Evolutionary conservation across 257 asterid genomes (phyloP).

Genomic region (Primulina tabacum): DNA sequence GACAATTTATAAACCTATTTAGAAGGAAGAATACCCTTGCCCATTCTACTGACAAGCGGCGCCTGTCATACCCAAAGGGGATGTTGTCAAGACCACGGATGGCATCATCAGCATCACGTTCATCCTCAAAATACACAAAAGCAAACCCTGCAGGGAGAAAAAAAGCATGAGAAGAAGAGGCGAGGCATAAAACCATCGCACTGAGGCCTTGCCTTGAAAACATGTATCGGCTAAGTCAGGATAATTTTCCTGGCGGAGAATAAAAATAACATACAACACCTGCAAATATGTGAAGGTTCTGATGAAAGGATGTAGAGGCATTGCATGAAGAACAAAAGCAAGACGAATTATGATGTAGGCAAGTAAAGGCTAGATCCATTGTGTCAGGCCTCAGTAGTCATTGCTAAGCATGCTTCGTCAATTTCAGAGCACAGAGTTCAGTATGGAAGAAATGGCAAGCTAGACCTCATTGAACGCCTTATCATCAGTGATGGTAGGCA

Average conservation of each 20-base stretch:
- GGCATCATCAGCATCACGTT: slow-evolving; percentile 88
- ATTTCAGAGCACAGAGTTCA: slow-evolving; percentile 66
- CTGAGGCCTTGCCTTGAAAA: slow-evolving; percentile 22
- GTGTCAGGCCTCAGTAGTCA: slow-evolving; percentile 59
- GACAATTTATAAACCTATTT: not conserved
- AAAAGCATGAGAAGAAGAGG: slow-evolving; percentile 26
- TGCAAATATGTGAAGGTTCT: slow-evolving; percentile 75
- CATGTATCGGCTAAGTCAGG: slow-evolving; percentile 38
- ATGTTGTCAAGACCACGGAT: slow-evolving; percentile 57
- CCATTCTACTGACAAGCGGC: slow-evolving; percentile 81
- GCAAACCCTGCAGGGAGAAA: slow-evolving; percentile 62
- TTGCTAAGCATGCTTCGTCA: slow-evolving; percentile 85
- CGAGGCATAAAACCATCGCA: not conserved
- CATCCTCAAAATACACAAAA: slow-evolving; percentile 86
- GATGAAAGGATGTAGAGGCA: slow-evolving; percentile 82
- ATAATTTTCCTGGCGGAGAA: slow-evolving; percentile 33
- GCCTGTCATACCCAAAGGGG: slow-evolving; percentile 73
- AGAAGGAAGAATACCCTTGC: slow-evolving; percentile 52
- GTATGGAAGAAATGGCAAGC: slow-evolving; percentile 77
- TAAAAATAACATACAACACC: slow-evolving; percentile 72
- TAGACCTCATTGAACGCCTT: slow-evolving; percentile 66
- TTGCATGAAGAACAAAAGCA: slow-evolving; percentile 74
- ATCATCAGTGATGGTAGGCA: slow-evolving; percentile 56
- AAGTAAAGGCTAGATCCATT: slow-evolving; percentile 56
- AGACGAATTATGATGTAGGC: slow-evolving; percentile 58